These are phyloP conservation scores for Crepidotus variabilis DNA, from an alignment of 768 basidiomycete species.

Conservation along the genomic window DNA sequence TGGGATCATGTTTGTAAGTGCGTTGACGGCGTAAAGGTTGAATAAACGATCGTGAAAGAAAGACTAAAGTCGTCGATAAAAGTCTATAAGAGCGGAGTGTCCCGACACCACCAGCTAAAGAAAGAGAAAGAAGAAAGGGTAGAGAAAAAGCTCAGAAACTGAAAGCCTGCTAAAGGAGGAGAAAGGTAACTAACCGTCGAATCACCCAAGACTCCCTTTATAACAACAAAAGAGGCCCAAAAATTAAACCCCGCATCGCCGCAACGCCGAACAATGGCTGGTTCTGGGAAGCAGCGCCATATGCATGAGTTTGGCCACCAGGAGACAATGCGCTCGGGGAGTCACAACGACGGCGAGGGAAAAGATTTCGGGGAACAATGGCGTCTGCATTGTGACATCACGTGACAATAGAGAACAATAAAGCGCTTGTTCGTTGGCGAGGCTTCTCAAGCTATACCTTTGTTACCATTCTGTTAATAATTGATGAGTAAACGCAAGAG, in stretches of 20 bases:
- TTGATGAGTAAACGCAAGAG: no score
- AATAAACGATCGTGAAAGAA: not conserved
- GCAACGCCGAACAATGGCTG: not conserved
- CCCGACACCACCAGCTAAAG: slow-evolving; percentile 28
- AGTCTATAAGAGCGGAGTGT: slow-evolving; percentile 18
- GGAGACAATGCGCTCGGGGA: slow-evolving; percentile 6
- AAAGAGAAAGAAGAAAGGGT: slow-evolving; percentile 13
- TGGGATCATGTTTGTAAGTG: no score
- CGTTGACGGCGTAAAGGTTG: not conserved
- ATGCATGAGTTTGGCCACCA: slow-evolving; percentile 8
- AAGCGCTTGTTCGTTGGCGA: slow-evolving; percentile 2
- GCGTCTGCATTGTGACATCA: slow-evolving; percentile 8
- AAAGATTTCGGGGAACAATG: slow-evolving; percentile 7
- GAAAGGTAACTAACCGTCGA: not conserved
- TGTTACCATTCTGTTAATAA: not conserved
- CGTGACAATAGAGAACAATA: slow-evolving; percentile 22
- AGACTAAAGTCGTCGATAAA: not conserved
- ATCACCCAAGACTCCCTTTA: not conserved
- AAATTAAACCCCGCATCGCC: not conserved
- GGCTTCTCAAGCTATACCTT: not conserved
- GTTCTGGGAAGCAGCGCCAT: not conserved
- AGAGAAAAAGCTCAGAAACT: slow-evolving; percentile 13
- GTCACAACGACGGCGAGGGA: slow-evolving; percentile 1
- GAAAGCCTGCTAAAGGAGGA: slow-evolving; percentile 6
- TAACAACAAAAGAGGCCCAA: not conserved